These are phyloP conservation scores for Phytophthora brassicae DNA, from an alignment of 352 stramenopile genomes.

Conservation along the genomic window DNA sequence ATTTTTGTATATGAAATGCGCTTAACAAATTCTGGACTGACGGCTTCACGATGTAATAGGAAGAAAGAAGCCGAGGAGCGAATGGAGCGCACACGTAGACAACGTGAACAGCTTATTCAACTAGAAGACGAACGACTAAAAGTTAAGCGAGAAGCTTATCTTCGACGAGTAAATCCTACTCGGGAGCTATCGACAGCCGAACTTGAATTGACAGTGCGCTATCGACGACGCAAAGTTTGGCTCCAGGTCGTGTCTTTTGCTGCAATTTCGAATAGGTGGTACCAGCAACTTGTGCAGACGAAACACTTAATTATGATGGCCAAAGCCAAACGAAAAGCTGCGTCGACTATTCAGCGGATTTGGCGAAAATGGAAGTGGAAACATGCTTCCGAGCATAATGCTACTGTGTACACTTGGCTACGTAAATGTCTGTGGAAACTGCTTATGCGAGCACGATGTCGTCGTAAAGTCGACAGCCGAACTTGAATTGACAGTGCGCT, in stretches of 20 bases:
- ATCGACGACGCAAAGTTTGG: slow-evolving; percentile 53
- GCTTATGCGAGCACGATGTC: slow-evolving; percentile 52
- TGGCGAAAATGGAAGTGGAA: slow-evolving; percentile 69
- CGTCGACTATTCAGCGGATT: slow-evolving; percentile 52
- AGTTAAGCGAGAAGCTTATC: slow-evolving; percentile 41
- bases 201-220: slow-evolving; percentile 33
- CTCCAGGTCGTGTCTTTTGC: slow-evolving; percentile 50
- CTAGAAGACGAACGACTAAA: slow-evolving; percentile 38
- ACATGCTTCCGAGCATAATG: slow-evolving; percentile 61
- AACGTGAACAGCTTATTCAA: slow-evolving; percentile 50
- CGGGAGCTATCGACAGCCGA: slow-evolving; percentile 31
- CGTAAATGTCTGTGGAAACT: slow-evolving; percentile 75
- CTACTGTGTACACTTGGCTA: slow-evolving; percentile 68
- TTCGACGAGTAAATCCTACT: slow-evolving; percentile 29
- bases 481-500: slow-evolving; percentile 33
- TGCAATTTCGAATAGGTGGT: slow-evolving; percentile 36
- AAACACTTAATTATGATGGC: slow-evolving; percentile 40
- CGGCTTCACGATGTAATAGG: slow-evolving; percentile 36
- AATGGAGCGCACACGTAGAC: slow-evolving; percentile 41
- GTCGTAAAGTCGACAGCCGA: slow-evolving; percentile 38
- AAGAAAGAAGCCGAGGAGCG: slow-evolving; percentile 64
- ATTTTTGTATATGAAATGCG: too few relatives aligned
- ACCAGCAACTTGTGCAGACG: slow-evolving; percentile 31
- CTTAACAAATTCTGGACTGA: too few relatives aligned
- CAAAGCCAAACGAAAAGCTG: slow-evolving; percentile 40